A percentile compares a stretch with the other conserved stretches of the same genome.
phyloP scores from a whole-genome alignment of 2,329 filamentous ascomycete genomes.

The Saccharata proteae region DNA sequence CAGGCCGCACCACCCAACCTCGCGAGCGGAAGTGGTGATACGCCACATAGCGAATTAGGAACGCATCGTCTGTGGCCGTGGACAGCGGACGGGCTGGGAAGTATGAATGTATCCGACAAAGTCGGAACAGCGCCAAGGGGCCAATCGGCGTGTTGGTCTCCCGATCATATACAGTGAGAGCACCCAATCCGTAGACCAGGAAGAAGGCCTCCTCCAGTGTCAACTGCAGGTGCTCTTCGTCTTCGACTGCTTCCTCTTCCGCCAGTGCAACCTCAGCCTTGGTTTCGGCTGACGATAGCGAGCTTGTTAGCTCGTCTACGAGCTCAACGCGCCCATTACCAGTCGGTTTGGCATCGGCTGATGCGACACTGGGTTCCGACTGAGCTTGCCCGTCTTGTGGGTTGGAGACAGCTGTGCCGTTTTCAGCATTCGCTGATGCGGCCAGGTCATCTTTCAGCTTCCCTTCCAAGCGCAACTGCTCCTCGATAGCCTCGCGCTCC shows the following conservation, averaged over 20 bases:
- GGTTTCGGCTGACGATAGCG: background rate
- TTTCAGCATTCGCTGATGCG: background rate
- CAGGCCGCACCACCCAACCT: slow-evolving; percentile 86
- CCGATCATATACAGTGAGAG: slow-evolving; percentile 45
- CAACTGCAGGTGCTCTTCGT: slow-evolving; percentile 80
- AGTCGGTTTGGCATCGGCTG: background rate
- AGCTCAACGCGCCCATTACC: background rate
- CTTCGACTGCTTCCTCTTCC: slow-evolving; percentile 25
- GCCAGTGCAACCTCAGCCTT: background rate
- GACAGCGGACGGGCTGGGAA: slow-evolving; percentile 45
- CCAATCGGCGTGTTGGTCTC: slow-evolving; percentile 36
- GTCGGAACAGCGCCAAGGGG: slow-evolving; percentile 35
- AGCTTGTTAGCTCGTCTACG: background rate
- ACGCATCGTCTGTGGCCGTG: slow-evolving; percentile 54
- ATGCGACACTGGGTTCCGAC: background rate
- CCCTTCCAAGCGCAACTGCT: slow-evolving; percentile 48
- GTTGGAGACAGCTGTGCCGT: too few species aligned
- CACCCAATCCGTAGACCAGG: slow-evolving; percentile 67
- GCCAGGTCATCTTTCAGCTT: slow-evolving; percentile 15
- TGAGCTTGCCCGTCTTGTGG: too few species aligned
- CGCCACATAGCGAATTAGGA: slow-evolving; percentile 74
- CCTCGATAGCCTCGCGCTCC: slow-evolving; percentile 72
- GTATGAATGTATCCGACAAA: slow-evolving; percentile 59
- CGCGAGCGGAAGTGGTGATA: slow-evolving; percentile 95
- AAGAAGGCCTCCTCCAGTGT: slow-evolving; percentile 89